phyloP scores from a whole-genome alignment of 306 rosid genomes.

The Acacia crassicarpa region DNA sequence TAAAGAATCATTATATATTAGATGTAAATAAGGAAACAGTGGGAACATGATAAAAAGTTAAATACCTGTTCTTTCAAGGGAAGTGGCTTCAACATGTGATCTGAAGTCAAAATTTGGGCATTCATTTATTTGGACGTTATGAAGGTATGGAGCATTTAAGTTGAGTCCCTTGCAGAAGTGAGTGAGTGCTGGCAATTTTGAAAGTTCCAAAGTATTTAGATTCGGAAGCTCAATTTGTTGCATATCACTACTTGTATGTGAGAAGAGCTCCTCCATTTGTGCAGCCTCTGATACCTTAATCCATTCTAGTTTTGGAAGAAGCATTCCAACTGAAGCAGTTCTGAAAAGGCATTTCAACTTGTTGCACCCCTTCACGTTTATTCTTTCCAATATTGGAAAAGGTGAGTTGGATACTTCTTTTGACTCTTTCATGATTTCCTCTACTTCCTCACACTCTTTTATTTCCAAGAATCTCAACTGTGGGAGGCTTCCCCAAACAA shows the following conservation, averaged over 20 bases:
- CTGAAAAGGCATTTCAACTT: background rate
- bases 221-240: background rate
- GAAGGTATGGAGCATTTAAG: background rate
- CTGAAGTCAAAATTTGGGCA: background rate
- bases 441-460: background rate
- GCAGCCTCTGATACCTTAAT: background rate
- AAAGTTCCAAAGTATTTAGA: background rate
- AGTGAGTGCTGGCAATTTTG: background rate
- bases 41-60: no score
- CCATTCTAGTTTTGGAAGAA: accelerated
- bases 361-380: background rate
- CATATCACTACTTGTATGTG: background rate
- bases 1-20: no score
- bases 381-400: accelerated
- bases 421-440: background rate
- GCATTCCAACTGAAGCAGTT: background rate
- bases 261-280: background rate
- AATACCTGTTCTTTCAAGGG: no score
- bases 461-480: background rate
- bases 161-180: background rate
- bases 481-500: background rate
- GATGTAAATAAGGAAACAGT: no score
- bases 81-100: background rate
- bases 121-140: accelerated
- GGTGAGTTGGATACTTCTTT: background rate